These are phyloP conservation scores for Nemania serpens DNA, from an alignment of 2,329 filamentous ascomycete species.

Conservation along the genomic window DNA sequence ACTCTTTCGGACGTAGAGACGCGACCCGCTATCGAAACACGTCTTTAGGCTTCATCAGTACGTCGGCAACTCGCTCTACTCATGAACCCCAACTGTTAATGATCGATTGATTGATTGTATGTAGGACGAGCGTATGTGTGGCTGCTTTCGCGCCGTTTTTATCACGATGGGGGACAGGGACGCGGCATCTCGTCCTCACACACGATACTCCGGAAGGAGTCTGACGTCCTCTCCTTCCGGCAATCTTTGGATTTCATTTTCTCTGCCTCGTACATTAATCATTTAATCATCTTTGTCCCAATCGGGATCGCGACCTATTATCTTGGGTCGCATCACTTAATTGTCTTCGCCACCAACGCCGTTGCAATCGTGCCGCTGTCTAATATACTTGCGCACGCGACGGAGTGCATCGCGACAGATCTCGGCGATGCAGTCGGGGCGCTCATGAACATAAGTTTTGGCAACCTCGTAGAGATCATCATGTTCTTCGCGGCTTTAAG, in stretches of 20 bases:
- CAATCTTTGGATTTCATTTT: conserved; percentile 12
- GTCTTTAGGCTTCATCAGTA: conserved; percentile 10
- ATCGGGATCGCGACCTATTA: conserved; percentile 69
- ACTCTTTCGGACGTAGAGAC: conserved; percentile 15
- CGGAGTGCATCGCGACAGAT: conserved; percentile 53
- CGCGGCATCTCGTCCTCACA: conserved; percentile 6
- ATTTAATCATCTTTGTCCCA: conserved; percentile 75
- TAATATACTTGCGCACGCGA: conserved; percentile 70
- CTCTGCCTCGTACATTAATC: conserved; percentile 54
- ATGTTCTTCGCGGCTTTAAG: conserved; percentile 15
- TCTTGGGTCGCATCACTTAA: conserved; percentile 57
- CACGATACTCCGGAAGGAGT: conserved; percentile 1
- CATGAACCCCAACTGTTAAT: not conserved
- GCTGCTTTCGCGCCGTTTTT: conserved; percentile 5
- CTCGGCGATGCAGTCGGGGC: conserved; percentile 46
- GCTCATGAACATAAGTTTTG: conserved; percentile 62
- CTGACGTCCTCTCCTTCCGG: conserved; percentile 5
- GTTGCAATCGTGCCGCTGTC: conserved; percentile 74
- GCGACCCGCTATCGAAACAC: conserved; percentile 12
- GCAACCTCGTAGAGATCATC: conserved; percentile 16
- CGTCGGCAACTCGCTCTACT: not conserved
- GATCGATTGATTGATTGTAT: not conserved
- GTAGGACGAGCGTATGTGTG: conserved; percentile 10
- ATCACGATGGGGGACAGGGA: conserved; percentile 11
- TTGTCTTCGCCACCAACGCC: conserved; percentile 73